These are phyloP conservation scores for Clarkia xantiana DNA, from an alignment of 345 rosid genomes.

Conservation along the genomic window DNA sequence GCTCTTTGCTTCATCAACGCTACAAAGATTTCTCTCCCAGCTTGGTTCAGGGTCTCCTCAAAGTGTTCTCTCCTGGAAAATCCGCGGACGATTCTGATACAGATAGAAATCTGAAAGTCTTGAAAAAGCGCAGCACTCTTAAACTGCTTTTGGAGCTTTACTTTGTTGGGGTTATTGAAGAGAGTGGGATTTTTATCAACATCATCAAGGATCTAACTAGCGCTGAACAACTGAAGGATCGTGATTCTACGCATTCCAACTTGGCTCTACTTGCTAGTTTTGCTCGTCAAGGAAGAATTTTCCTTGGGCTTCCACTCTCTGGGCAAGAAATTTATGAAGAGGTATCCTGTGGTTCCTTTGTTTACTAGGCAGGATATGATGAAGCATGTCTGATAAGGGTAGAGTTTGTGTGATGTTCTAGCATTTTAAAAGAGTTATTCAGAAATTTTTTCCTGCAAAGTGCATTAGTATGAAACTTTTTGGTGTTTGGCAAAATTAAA, in stretches of 20 bases:
- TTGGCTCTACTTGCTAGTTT: constrained; percentile 88
- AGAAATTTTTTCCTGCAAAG: too few relatives aligned
- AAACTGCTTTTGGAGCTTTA: constrained; percentile 86
- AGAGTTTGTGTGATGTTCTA: too few relatives aligned
- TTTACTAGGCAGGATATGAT: too few relatives aligned
- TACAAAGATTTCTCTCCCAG: constrained; percentile 87
- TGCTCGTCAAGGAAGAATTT: constrained; percentile 94
- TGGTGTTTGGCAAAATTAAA: too few relatives aligned
- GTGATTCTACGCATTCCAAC: constrained; percentile 84
- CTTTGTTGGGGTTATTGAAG: constrained; percentile 91
- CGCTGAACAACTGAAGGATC: constrained; percentile 70
- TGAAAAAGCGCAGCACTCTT: constrained; percentile 89
- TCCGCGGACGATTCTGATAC: constrained; percentile 75
- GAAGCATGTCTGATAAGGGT: too few relatives aligned
- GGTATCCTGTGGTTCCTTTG: constrained; percentile 21
- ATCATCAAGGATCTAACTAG: constrained; percentile 80
- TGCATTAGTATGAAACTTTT: too few relatives aligned
- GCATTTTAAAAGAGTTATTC: too few relatives aligned
- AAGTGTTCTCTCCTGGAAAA: constrained; percentile 89
- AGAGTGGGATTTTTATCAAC: constrained; percentile 54
- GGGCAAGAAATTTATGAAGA: constrained; percentile 79
- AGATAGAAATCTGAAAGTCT: constrained; percentile 75
- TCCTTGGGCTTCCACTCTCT: constrained; percentile 79
- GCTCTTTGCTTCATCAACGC: constrained; percentile 96
- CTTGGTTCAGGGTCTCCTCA: constrained; percentile 73